Percentiles rank a stretch among this genome's conserved stretches.
These are phyloP conservation scores for Dioscorea dumetorum DNA, from an alignment of 106 monocot species.

Conservation along the genomic window DNA sequence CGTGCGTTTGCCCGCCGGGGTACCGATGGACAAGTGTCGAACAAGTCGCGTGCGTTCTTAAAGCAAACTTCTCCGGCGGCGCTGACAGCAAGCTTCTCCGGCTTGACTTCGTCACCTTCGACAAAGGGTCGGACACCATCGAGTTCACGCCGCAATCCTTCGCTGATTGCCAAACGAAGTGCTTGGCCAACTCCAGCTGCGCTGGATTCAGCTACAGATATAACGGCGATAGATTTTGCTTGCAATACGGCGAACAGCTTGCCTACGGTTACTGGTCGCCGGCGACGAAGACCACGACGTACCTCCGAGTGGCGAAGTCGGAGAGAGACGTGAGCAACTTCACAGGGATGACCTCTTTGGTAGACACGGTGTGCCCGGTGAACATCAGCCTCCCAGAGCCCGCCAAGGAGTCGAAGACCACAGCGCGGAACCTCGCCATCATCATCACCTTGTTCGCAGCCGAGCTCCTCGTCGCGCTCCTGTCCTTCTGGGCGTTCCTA, in stretches of 20 bases:
- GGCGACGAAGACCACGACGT: slow-evolving; percentile 18
- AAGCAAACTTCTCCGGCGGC: neutral
- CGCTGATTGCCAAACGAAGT: slow-evolving; percentile 18
- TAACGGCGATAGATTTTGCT: slow-evolving; percentile 20
- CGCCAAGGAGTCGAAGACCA: slow-evolving; percentile 19
- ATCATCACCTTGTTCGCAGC: slow-evolving; percentile 35
- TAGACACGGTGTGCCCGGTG: slow-evolving; percentile 53
- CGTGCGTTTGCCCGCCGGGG: slow-evolving; percentile 58
- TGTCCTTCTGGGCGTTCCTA: slow-evolving; percentile 69
- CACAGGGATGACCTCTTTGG: slow-evolving; percentile 40
- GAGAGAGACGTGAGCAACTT: slow-evolving; percentile 31
- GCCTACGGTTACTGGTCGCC: slow-evolving; percentile 59
- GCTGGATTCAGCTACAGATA: slow-evolving; percentile 49
- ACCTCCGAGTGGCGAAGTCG: slow-evolving; percentile 30
- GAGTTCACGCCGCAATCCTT: slow-evolving; percentile 20
- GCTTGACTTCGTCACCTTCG: slow-evolving; percentile 46
- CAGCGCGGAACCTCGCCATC: slow-evolving; percentile 35
- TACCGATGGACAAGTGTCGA: neutral
- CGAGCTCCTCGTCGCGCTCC: slow-evolving; percentile 50
- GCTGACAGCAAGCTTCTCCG: slow-evolving; percentile 31
- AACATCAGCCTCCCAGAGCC: slow-evolving; percentile 27
- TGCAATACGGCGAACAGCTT: slow-evolving; percentile 11
- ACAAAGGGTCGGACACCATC: neutral
- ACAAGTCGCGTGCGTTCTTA: slow-evolving; percentile 15
- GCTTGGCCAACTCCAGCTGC: slow-evolving; percentile 36